Evolutionary conservation across 768 basidiomycete species (phyloP).

Genomic region (Xerocomellus dryophilus): DNA sequence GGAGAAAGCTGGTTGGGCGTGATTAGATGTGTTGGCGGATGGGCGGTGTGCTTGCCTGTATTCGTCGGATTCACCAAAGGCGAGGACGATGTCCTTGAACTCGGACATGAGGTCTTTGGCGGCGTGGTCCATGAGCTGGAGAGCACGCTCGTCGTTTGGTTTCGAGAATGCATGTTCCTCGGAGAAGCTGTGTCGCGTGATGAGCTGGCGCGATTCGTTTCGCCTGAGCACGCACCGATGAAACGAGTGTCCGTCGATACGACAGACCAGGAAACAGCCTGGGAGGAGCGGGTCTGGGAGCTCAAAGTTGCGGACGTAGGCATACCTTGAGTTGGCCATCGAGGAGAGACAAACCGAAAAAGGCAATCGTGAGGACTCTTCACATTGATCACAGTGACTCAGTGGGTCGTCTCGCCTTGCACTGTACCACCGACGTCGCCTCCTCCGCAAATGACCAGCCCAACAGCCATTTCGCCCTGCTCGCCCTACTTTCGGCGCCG

Average conservation of each 20-base stretch:
- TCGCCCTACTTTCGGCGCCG: conserved; percentile 54
- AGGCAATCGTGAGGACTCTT: conserved; percentile 19
- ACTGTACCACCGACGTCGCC: not conserved
- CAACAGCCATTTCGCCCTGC: conserved; percentile 25
- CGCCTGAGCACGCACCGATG: conserved; percentile 60
- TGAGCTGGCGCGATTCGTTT: not conserved
- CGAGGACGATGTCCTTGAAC: conserved; percentile 80
- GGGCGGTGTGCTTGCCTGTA: conserved; percentile 60
- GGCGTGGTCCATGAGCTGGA: conserved; percentile 89
- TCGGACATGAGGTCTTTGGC: conserved; percentile 79
- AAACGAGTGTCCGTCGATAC: conserved; percentile 92
- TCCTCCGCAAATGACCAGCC: conserved; percentile 20
- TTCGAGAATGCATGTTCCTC: conserved; percentile 80
- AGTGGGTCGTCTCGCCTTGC: not conserved
- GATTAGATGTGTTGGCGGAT: not conserved
- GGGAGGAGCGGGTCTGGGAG: conserved; percentile 84
- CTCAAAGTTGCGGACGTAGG: conserved; percentile 89
- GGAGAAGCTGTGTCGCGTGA: conserved; percentile 60
- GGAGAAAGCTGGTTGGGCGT: conserved; percentile 64
- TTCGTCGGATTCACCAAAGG: conserved; percentile 96
- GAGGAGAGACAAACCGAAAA: conserved; percentile 5
- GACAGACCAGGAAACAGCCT: conserved; percentile 77
- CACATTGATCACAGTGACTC: conserved; percentile 17
- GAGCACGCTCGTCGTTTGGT: conserved; percentile 86
- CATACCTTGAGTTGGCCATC: conserved; percentile 93